Conservation (phyloP, 768 basidiomycete species). For the Leccinum obscurum region DNA sequence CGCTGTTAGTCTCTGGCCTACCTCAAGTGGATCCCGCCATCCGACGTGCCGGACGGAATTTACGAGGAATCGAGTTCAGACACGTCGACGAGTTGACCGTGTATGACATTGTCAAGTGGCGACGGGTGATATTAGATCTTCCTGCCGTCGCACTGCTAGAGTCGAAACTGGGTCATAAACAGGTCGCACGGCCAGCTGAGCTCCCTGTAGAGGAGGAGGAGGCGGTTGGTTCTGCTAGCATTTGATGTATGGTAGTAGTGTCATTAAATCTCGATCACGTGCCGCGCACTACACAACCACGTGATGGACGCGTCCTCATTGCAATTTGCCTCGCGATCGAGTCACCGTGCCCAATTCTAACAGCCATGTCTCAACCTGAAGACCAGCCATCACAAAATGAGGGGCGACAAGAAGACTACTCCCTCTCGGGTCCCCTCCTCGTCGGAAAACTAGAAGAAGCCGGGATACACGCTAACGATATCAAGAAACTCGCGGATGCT, state of each 20-base stretch:
- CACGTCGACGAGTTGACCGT: slow-evolving; percentile 69
- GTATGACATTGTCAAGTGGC: slow-evolving; percentile 84
- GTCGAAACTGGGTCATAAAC: slow-evolving; percentile 51
- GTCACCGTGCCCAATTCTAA: not conserved
- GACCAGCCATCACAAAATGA: slow-evolving; percentile 42
- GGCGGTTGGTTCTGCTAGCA: not conserved
- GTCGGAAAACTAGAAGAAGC: slow-evolving; percentile 84
- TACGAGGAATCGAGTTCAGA: slow-evolving; percentile 64
- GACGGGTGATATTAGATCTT: slow-evolving; percentile 77
- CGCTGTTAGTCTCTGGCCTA: slow-evolving; percentile 74
- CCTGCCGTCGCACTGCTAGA: slow-evolving; percentile 82
- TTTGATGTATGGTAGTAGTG: slow-evolving; percentile 1
- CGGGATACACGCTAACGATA: slow-evolving; percentile 86
- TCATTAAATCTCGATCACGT: slow-evolving; percentile 5
- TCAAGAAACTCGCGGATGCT: slow-evolving; percentile 92
- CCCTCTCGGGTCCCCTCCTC: slow-evolving; percentile 78
- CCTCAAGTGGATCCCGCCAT: slow-evolving; percentile 54
- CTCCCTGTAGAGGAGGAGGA: slow-evolving; percentile 14
- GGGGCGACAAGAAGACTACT: slow-evolving; percentile 51
- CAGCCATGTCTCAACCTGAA: slow-evolving; percentile 42
- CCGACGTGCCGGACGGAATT: slow-evolving; percentile 63
- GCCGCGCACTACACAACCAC: slow-evolving; percentile 10
- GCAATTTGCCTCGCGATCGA: not conserved
- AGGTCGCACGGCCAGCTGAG: slow-evolving; percentile 1
- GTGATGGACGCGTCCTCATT: slow-evolving; percentile 32